Base-by-base conservation (phyloP, 192 early-diverging fungal genomes). In the Coemansia sp. region DNA sequence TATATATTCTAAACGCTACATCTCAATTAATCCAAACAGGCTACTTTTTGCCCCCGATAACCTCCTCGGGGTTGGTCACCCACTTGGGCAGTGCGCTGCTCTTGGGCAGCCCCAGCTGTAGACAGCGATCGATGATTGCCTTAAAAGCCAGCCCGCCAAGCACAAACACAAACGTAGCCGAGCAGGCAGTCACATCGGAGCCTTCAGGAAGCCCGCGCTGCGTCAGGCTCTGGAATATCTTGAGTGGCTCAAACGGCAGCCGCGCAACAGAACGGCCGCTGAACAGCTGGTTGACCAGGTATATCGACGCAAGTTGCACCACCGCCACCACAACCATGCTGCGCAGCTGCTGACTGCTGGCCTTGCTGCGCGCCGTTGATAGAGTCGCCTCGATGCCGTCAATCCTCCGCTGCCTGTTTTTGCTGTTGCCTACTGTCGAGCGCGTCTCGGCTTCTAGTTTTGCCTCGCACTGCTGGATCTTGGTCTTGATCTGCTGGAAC, bases 81-180 rank as follows among this genome's bases (percentile, higher is more conserved):
- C 77, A 80, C 57, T 62, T 55, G 47, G 76, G 76, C 55, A 79
- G 37, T 39, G 66, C 62, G 57, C 40, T 63, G 23, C 76, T 62
- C 60, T 73, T 79, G 39, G 76, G 76, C 44, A 79, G 61, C 1
- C 70, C 76, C 33, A 79, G 67, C 64, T 73, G 66, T n/a, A 79
- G 61, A 14, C 23, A 65, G 39, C 71, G 61, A 44, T 79, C 76
- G 17, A 73, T n/a, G n/a, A 55, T 9, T 4, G 76, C 57, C 57
- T 66, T 69, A 57, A 73, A 79, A 25, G 57, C 40, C 27, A 80
- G 58, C 3, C 67, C 71, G 27, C 78, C 78, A 18, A 80, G 66
- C 18, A 79, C 58, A 67, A 79, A 79, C 21, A 79, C 46, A 66
- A 79, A 79, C 14, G 71, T 79, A 15, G 76, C 76, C 56, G 76